Percentiles rank a stretch among this genome's conserved stretches.
Evolutionary conservation across 2,329 filamentous ascomycete species (phyloP).

Genomic region (Talaromyces sp.): DNA sequence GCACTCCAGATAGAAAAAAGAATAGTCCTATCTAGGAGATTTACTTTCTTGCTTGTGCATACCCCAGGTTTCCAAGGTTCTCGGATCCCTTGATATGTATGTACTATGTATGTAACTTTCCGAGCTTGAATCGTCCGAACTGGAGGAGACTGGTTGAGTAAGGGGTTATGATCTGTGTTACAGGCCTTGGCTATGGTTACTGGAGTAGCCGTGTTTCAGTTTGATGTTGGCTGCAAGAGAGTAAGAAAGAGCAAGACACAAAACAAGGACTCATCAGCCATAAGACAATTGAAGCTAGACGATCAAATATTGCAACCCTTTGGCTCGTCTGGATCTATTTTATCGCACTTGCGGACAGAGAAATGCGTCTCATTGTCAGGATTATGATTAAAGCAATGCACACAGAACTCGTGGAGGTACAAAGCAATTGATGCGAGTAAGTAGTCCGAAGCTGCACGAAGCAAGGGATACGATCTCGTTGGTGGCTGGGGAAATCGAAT

Average conservation of each 20-base stretch:
- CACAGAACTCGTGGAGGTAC: neutral
- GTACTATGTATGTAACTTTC: neutral
- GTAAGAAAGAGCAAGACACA: neutral
- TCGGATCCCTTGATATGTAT: neutral
- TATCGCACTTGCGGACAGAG: neutral
- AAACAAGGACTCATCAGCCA: too few species aligned
- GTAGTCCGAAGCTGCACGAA: neutral
- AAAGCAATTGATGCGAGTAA: neutral
- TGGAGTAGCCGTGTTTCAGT: neutral
- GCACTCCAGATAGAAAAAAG: neutral
- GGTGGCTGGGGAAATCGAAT: neutral
- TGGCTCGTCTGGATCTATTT: too few species aligned
- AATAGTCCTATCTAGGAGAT: slow-evolving; percentile 1
- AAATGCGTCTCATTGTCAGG: neutral
- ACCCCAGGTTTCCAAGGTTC: neutral
- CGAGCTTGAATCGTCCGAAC: neutral
- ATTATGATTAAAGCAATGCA: neutral
- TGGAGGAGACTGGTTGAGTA: neutral
- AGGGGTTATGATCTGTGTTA: neutral
- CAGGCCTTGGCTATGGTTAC: neutral
- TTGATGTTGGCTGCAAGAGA: neutral
- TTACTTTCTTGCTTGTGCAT: neutral
- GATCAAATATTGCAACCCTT: too few species aligned
- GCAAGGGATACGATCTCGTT: slow-evolving; percentile 9
- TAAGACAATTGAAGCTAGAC: too few species aligned